Conservation (phyloP, 2,329 filamentous ascomycete genomes). For the Furcasterigmium sp. region DNA sequence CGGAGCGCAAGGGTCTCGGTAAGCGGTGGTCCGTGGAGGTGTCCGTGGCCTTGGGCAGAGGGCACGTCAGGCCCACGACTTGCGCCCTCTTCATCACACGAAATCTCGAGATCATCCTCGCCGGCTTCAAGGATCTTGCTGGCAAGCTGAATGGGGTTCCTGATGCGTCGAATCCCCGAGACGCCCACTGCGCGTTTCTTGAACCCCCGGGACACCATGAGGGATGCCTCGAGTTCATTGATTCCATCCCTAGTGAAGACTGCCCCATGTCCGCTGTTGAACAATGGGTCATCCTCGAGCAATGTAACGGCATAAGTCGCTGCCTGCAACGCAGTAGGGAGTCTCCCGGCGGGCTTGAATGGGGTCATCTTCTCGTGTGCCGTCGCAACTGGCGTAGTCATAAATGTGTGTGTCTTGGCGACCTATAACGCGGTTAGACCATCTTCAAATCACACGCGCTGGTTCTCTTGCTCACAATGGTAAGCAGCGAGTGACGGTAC, state of each 20-base stretch:
- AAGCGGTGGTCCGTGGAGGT: constrained; percentile 51
- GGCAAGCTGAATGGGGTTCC: constrained; percentile 74
- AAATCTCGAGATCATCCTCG: constrained; percentile 47
- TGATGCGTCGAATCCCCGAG: constrained; percentile 67
- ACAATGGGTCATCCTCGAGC: constrained; percentile 75
- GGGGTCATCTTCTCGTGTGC: constrained; percentile 7
- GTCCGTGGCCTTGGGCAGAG: constrained; percentile 63
- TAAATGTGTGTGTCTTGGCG: constrained; percentile 38
- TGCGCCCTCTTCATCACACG: constrained; percentile 2
- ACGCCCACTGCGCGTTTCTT: constrained; percentile 76
- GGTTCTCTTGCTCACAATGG: constrained; percentile 51
- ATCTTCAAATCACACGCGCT: no score
- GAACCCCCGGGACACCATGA: constrained; percentile 73
- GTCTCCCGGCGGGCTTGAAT: background rate
- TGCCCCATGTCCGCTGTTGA: constrained; percentile 79
- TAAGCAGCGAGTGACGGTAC: constrained; percentile 56
- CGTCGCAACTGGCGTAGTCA: no score
- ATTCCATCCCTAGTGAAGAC: constrained; percentile 80
- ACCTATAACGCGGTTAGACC: constrained; percentile 32
- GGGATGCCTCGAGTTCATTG: constrained; percentile 80
- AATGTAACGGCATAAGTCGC: constrained; percentile 70
- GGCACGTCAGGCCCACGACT: constrained; percentile 30
- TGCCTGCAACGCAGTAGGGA: constrained; percentile 61
- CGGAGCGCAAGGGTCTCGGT: constrained; percentile 57
- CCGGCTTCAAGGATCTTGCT: constrained; percentile 64